Evolutionary conservation across 768 basidiomycete genomes (phyloP).

Genomic region (Mycena capillaripes): DNA sequence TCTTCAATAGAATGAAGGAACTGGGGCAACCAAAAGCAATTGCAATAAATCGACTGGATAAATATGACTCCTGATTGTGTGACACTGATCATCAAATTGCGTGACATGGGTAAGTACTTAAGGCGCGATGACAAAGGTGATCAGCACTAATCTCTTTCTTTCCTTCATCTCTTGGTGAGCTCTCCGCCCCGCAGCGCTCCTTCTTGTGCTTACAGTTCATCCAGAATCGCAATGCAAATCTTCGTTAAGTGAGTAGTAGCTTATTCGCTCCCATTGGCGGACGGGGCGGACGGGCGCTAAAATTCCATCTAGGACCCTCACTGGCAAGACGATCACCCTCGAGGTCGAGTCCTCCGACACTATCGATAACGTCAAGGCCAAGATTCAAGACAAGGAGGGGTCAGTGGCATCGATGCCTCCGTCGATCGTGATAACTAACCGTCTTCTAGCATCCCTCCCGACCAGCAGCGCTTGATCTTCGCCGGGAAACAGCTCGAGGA

Average conservation of each 20-base stretch:
- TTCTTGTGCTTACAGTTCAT: neutral
- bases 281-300: too few relatives aligned
- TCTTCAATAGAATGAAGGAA: too few relatives aligned
- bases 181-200: neutral
- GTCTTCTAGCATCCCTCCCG: conserved; percentile 48
- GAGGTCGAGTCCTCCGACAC: conserved; percentile 84
- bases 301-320: conserved; percentile 60
- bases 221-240: conserved; percentile 68
- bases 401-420: conserved; percentile 80
- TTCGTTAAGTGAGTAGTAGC: conserved; percentile 65
- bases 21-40: too few relatives aligned
- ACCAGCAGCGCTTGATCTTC: conserved; percentile 76
- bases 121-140: too few relatives aligned
- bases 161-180: neutral
- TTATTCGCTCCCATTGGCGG: too few relatives aligned
- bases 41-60: too few relatives aligned
- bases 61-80: too few relatives aligned
- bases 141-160: neutral
- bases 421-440: too few relatives aligned
- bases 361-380: conserved; percentile 81
- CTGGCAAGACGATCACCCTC: conserved; percentile 80
- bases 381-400: conserved; percentile 84
- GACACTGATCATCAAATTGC: too few relatives aligned
- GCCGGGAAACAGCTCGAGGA: conserved; percentile 93
- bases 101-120: too few relatives aligned